Evolutionary conservation across 2,329 filamentous ascomycete species (phyloP).

Genomic region (Ophiosphaerella korrae): DNA sequence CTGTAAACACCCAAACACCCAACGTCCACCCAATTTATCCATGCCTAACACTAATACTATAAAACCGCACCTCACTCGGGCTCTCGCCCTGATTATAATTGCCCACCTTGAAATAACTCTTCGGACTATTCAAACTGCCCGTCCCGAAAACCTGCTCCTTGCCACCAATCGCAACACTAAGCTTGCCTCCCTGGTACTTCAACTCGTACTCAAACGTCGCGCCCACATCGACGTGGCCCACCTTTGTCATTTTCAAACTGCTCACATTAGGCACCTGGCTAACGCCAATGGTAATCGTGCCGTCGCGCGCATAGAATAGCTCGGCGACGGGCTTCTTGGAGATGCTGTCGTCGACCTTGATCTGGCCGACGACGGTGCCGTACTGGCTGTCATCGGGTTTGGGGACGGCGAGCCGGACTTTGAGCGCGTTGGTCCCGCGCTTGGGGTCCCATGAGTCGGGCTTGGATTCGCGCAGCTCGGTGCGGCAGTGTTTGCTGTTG

Average conservation of each 20-base stretch:
- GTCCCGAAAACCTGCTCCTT: conserved; percentile 17
- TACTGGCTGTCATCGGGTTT: conserved; percentile 42
- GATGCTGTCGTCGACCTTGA: conserved; percentile 45
- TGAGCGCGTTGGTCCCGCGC: conserved; percentile 41
- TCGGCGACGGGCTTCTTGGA: conserved; percentile 50
- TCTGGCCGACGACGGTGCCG: conserved; percentile 49
- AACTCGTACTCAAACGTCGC: conserved; percentile 48
- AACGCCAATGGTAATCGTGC: conserved; percentile 48
- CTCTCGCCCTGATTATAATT: conserved; percentile 31
- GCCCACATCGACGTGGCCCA: conserved; percentile 42
- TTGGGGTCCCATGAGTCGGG: conserved; percentile 43
- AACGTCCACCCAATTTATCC: not conserved
- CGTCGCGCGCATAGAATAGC: conserved; percentile 46
- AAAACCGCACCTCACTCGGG: conserved; percentile 24
- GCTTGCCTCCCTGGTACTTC: conserved; percentile 41
- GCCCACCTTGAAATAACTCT: conserved; percentile 31
- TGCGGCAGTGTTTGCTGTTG: conserved; percentile 51
- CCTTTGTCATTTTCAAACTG: conserved; percentile 33
- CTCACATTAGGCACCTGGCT: conserved; percentile 43
- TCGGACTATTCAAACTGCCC: conserved; percentile 17
- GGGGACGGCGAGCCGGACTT: conserved; percentile 34
- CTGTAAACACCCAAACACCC: too few relatives aligned
- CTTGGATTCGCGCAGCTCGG: conserved; percentile 48
- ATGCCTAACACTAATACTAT: conserved; percentile 21
- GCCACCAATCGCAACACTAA: conserved; percentile 27